Percentiles rank a stretch among this genome's conserved stretches.
Conservation (phyloP, 352 stramenopile species). For the Globisporangium mamillatum region DNA sequence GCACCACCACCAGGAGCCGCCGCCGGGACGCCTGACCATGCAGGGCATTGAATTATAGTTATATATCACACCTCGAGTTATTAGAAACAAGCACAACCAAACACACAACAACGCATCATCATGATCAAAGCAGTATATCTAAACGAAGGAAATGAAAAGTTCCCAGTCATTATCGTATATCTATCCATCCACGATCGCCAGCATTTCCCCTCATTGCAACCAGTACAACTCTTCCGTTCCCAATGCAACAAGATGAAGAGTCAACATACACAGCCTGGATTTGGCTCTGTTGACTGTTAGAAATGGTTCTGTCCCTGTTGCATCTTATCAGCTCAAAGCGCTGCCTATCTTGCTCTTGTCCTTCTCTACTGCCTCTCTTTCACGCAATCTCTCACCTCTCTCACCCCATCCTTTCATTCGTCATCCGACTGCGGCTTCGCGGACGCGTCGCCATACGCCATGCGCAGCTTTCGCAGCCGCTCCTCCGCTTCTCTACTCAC, state of each 20-base stretch:
- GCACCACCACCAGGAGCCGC: constrained; percentile 3
- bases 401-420: background rate
- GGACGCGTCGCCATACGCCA: constrained; percentile 84
- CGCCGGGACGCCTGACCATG: constrained; percentile 15
- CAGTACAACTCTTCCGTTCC: background rate
- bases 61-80: background rate
- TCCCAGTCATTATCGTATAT: background rate
- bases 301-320: no score
- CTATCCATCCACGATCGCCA: background rate
- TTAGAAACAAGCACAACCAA: background rate
- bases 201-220: background rate
- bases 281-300: no score
- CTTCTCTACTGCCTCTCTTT: background rate
- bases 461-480: constrained; percentile 64
- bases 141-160: background rate
- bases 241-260: background rate
- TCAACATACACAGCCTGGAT: no score
- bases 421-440: constrained; percentile 23
- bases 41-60: constrained; percentile 18
- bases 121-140: background rate
- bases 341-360: background rate
- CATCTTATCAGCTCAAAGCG: no score
- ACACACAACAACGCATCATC: background rate
- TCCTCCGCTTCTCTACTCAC: constrained; percentile 49
- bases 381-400: constrained; percentile 1